Base-by-base conservation (phyloP, 108 stramenopile genomes). In the Epithemia pelagica region DNA sequence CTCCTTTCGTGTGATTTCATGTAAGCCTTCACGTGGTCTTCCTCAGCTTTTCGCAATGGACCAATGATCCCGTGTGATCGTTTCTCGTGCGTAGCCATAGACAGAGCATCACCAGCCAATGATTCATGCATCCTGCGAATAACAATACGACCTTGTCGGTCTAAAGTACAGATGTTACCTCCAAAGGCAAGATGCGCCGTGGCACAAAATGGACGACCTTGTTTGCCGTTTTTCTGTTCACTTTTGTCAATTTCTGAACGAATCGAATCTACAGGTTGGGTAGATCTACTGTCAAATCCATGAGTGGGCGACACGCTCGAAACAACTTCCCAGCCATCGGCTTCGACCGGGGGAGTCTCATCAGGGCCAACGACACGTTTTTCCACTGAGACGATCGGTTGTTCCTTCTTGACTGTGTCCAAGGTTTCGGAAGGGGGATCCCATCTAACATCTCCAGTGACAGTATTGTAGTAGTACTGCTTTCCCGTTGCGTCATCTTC, bases 21-120 rank as follows among this genome's bases (percentile, higher is more conserved):
- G 67, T 81, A 88, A 25, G 78, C 64, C 8, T 69, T 25, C 0
- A 89, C 86, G 24, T 68, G 51, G 19, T 64, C 60, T 32, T 84
- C 81, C 0, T 63, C 46, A 28, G 61, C 32, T 28, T 37, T 23
- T 32, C 37, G 77, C 20, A 82, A 59, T 25, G 82, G 66, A 28
- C 87, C 82, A 33, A 46, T 46, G 28, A 91, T 74, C 30, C 67
- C 76, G 67, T 58, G 69, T 30, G 63, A 61, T 29, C 64, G 33
- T 54, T 76, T 73, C 28, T 33, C 54, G 5, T 15, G 37, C 15
- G 37, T 15, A 10, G 37, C 15, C 5, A 10, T 15, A 46, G 15
- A 5, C 15, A 46, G 15, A 15, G 37, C 37, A 46, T 46, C 37
- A 5, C 37, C 15, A 10, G 15, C 5, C 15, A 46, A 46, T 15